Base-by-base conservation (phyloP, 169 alveolate genomes). In the Neospora caninum region DNA sequence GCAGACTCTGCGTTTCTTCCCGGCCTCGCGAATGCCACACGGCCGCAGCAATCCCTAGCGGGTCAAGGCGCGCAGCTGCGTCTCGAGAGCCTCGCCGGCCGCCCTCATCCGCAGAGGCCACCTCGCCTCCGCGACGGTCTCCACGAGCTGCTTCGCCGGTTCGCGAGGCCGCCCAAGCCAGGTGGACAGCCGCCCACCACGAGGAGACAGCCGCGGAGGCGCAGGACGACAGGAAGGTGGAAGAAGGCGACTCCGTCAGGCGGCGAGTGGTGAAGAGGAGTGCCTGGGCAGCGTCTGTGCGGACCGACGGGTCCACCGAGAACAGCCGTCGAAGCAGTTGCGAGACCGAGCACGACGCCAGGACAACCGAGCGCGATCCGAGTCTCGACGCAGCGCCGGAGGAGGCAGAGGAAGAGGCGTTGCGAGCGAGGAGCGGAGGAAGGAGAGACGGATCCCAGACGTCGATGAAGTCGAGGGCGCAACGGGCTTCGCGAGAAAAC, bases 1-100 rank as follows among this genome's bases (percentile, higher is more conserved):
- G 7, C 39, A 82, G 67, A 4, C 27, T 9, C 41, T 39, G 43
- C 89, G 39, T 39, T 22, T 82, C 89, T 82, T 38, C 89, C 4
- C 41, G n/a, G 34, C 64, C 89, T 25, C 64, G 53, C 89, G 34
- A 18, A 9, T 18, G 89, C 89, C 89, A 82, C 67, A 31, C 4
- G 25, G 89, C 89, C 38, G 41, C 89, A 6, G 89, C 89, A 22
- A 25, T 42, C 53, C 89, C 89, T 36, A 82, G 67, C 2, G 89
- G 89, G 39, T 82, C 89, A 0, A 18, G 43, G n/a, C 69, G 10
- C 2, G 67, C 27, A 9, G 31, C 27, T 10, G 39, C 45, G 7
- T 7, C 41, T n/a, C 31, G 80, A 22, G 38, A 9, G 41, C 36
- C 31, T 34, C 31, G 80, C 80, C 13, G 80, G 41, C 38, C 41